A percentile compares a stretch with the other conserved stretches of the same genome.
phyloP scores from a whole-genome alignment of 441 rosid genomes.

The Erysimum pusillum region DNA sequence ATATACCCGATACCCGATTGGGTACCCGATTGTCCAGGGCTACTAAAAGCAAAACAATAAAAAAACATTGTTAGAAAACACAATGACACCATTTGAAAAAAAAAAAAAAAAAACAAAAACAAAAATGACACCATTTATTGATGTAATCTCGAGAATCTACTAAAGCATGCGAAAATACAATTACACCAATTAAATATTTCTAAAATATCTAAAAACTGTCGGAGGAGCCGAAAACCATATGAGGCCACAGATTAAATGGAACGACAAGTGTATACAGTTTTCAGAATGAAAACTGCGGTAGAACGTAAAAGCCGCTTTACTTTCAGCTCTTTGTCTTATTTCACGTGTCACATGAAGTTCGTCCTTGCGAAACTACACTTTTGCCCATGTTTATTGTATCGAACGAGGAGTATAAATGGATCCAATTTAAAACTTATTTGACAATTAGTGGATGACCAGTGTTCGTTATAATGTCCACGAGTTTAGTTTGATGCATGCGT shows the following conservation, averaged over 20 bases:
- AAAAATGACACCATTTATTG: too few relatives aligned
- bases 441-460: too few relatives aligned
- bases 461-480: too few relatives aligned
- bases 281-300: conserved; percentile 21
- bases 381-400: not conserved
- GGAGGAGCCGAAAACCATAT: not conserved
- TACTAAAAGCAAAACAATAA: not conserved
- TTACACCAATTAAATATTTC: not conserved
- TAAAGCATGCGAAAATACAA: not conserved
- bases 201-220: not conserved
- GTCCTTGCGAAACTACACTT: not conserved
- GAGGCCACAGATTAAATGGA: conserved; percentile 6
- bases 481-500: too few relatives aligned
- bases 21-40: too few relatives aligned
- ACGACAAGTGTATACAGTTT: conserved; percentile 27
- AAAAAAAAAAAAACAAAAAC: too few relatives aligned
- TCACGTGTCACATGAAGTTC: conserved; percentile 3
- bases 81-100: not conserved
- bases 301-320: conserved; percentile 5
- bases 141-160: not conserved
- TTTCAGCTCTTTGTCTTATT: conserved; percentile 5
- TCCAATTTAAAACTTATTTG: too few relatives aligned
- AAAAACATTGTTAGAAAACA: not conserved
- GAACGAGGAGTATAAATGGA: not conserved
- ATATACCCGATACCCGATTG: too few relatives aligned